phyloP scores from a whole-genome alignment of 1,284 basidiomycete genomes.

The Heterobasidion parviporum region DNA sequence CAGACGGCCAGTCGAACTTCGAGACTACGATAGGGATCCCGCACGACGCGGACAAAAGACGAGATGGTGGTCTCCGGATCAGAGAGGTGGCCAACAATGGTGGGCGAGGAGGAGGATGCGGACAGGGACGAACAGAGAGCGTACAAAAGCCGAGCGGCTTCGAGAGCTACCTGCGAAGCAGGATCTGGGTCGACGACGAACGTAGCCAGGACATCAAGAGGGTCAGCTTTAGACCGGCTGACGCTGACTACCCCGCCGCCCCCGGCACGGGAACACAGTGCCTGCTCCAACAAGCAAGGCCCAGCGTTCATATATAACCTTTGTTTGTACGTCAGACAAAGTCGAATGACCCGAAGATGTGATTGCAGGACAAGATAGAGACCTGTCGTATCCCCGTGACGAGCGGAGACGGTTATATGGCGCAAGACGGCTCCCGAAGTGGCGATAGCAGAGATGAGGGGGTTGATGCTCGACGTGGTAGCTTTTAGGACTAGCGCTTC shows the following conservation, averaged over 20 bases:
- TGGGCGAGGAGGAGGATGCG: constrained; percentile 49
- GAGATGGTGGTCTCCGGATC: constrained; percentile 62
- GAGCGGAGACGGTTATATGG: constrained; percentile 51
- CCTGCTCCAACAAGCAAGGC: constrained; percentile 66
- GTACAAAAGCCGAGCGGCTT: constrained; percentile 59
- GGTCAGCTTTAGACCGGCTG: constrained; percentile 43
- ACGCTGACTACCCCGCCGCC: constrained; percentile 29
- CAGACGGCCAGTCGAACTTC: constrained; percentile 69
- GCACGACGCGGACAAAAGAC: constrained; percentile 54
- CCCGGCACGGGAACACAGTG: constrained; percentile 53
- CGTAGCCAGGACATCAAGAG: constrained; percentile 61
- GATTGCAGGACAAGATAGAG: constrained; percentile 64
- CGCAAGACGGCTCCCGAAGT: constrained; percentile 51
- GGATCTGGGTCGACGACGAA: constrained; percentile 58
- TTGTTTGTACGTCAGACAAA: constrained; percentile 58
- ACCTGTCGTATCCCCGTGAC: constrained; percentile 60
- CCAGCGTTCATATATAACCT: constrained; percentile 28
- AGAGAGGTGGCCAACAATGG: constrained; percentile 65
- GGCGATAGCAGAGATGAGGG: constrained; percentile 62
- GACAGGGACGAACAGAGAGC: constrained; percentile 56
- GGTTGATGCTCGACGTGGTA: constrained; percentile 67
- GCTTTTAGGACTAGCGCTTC: constrained; percentile 64
- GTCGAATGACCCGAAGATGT: constrained; percentile 51
- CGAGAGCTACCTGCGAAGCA: constrained; percentile 49
- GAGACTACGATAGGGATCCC: constrained; percentile 66